Evolutionary conservation across 2,329 filamentous ascomycete species (phyloP).

Genomic region (Apiospora kogelbergensis): DNA sequence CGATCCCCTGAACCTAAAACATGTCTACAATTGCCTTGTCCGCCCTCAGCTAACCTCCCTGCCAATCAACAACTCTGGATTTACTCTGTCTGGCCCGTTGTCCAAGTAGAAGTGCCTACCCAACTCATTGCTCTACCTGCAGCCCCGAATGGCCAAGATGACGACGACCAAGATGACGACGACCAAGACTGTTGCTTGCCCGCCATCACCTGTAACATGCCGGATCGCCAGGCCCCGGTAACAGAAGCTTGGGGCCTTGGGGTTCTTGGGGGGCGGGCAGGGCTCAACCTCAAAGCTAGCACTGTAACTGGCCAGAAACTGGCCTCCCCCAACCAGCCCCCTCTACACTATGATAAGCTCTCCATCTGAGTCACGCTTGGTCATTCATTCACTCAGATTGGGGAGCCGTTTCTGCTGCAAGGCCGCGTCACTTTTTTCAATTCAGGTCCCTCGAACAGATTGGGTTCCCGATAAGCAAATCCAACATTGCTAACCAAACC

Average conservation of each 20-base stretch:
- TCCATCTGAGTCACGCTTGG: neutral
- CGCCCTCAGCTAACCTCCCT: neutral
- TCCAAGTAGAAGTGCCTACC: neutral
- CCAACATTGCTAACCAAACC: too few relatives aligned
- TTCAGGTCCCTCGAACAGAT: too few relatives aligned
- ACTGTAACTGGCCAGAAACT: neutral
- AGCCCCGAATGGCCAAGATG: neutral
- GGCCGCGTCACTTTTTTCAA: too few relatives aligned
- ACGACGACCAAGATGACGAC: neutral
- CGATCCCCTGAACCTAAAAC: neutral
- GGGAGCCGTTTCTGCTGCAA: too few relatives aligned
- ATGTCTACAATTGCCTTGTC: neutral
- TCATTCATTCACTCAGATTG: too few relatives aligned
- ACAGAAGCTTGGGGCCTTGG: neutral
- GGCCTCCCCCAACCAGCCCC: too few relatives aligned
- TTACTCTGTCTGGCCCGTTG: too few relatives aligned
- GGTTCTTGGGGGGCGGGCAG: too few relatives aligned
- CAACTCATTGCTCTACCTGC: neutral
- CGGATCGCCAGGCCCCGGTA: neutral
- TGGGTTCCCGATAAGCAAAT: too few relatives aligned
- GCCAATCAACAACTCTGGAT: too few relatives aligned
- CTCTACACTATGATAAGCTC: neutral
- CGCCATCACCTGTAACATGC: neutral
- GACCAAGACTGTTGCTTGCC: neutral
- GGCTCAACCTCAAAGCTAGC: neutral